Evolutionary conservation across 495 filamentous ascomycete genomes (phyloP).

Genomic region (Talaromyces trachyspermus): DNA sequence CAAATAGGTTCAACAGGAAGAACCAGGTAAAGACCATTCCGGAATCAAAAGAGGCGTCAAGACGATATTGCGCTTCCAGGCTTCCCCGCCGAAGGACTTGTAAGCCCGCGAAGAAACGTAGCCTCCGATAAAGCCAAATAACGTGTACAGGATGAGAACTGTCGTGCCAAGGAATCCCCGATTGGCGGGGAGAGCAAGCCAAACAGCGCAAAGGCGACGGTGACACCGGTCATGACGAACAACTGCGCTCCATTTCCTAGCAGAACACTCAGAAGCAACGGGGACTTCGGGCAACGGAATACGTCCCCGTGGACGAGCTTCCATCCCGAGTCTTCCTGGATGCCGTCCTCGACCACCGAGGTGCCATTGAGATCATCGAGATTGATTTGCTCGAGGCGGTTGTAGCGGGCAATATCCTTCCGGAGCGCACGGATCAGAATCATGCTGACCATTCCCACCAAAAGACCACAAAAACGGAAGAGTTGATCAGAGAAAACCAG

Average conservation of each 20-base stretch:
- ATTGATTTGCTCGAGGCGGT: conserved; percentile 78
- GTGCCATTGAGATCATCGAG: conserved; percentile 76
- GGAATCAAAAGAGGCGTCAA: conserved; percentile 83
- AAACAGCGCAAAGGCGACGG: conserved; percentile 86
- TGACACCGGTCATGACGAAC: conserved; percentile 94
- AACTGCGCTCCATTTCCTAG: conserved; percentile 92
- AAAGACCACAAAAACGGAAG: conserved; percentile 87
- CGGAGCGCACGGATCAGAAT: conserved; percentile 77
- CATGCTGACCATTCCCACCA: conserved; percentile 83
- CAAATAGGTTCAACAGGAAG: conserved; percentile 92
- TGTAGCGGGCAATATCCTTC: conserved; percentile 95
- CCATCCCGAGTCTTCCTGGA: conserved; percentile 97
- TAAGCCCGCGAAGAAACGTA: conserved; percentile 85
- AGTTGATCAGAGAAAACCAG: conserved; percentile 96
- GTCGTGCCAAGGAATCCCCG: conserved; percentile 88
- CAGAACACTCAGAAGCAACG: conserved; percentile 77
- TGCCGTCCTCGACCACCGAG: conserved; percentile 76
- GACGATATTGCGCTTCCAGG: conserved; percentile 89
- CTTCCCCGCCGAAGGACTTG: conserved; percentile 84
- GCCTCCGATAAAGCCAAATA: conserved; percentile 89
- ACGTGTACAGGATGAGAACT: conserved; percentile 83
- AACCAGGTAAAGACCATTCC: conserved; percentile 81
- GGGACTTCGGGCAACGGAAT: conserved; percentile 78
- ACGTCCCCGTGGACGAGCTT: conserved; percentile 97
- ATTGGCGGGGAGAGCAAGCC: conserved; percentile 94